Evolutionary conservation across 768 basidiomycete species (phyloP).

Genomic region (Mycena kentingensis): DNA sequence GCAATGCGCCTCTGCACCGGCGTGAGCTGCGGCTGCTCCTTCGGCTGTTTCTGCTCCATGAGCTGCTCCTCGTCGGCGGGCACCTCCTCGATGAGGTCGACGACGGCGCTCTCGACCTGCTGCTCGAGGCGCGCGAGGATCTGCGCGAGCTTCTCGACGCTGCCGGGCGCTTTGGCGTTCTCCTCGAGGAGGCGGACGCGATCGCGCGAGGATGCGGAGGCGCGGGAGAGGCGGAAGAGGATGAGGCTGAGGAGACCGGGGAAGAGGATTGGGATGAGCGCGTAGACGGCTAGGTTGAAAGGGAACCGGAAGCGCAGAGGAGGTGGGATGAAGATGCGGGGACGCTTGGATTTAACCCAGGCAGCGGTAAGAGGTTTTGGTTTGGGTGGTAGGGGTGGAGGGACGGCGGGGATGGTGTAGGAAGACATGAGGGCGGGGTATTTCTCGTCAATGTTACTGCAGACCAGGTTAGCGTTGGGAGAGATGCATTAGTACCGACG

Average conservation of each 20-base stretch:
- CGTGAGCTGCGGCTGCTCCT: conserved; percentile 50
- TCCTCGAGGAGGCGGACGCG: conserved; percentile 69
- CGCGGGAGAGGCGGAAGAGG: conserved; percentile 58
- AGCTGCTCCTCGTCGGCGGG: conserved; percentile 26
- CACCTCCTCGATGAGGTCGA: conserved; percentile 57
- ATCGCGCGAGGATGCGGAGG: conserved; percentile 58
- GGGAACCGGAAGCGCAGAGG: conserved; percentile 63
- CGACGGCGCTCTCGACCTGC: conserved; percentile 61
- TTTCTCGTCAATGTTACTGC: conserved; percentile 57
- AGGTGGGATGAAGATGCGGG: conserved; percentile 64
- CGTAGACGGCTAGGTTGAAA: conserved; percentile 62
- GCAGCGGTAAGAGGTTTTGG: conserved; percentile 41
- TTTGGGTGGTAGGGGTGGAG: conserved; percentile 42
- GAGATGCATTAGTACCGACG: conserved; percentile 23
- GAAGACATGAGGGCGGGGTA: conserved; percentile 60
- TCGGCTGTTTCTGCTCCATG: conserved; percentile 15
- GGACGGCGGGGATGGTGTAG: conserved; percentile 46
- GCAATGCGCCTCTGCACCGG: conserved; percentile 60
- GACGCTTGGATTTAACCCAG: conserved; percentile 46
- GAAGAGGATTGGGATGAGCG: conserved; percentile 63
- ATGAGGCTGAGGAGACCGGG: conserved; percentile 57
- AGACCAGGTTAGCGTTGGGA: conserved; percentile 3
- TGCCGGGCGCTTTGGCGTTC: conserved; percentile 38
- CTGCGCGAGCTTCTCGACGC: conserved; percentile 53
- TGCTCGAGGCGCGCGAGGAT: conserved; percentile 60